Evolutionary conservation across 2,329 filamentous ascomycete genomes (phyloP).

Genomic region (Colletotrichum sp.): DNA sequence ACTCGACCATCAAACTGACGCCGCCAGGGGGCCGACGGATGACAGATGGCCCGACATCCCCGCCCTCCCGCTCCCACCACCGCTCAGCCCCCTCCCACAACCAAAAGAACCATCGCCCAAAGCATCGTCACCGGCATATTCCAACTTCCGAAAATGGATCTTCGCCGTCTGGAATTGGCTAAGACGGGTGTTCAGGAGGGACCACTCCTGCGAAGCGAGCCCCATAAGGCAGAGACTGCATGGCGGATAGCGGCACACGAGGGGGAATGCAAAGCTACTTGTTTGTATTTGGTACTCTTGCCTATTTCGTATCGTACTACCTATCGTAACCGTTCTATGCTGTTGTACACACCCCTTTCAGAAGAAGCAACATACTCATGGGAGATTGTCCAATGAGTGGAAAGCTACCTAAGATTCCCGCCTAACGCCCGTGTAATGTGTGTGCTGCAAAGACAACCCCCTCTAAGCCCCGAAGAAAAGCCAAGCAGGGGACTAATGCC

Average conservation of each 20-base stretch:
- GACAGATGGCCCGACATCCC: constrained; percentile 9
- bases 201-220: not conserved
- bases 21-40: not conserved
- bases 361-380: not conserved
- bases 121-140: not conserved
- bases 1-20: not conserved
- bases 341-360: not conserved
- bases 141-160: not conserved
- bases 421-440: not conserved
- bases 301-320: not conserved
- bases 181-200: not conserved
- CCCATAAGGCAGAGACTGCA: not conserved
- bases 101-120: not conserved
- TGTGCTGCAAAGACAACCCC: not conserved
- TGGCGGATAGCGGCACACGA: not conserved
- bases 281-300: not conserved
- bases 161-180: not conserved
- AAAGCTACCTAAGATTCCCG: not conserved
- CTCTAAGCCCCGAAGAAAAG: not conserved
- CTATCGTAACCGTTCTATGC: not conserved
- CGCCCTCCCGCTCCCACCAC: not conserved
- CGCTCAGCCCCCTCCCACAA: constrained; percentile 1
- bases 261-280: not conserved
- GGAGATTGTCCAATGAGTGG: not conserved
- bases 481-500: not conserved